Evolutionary conservation across 139 green algal genomes (phyloP).

Genomic region (Coccomyxa sp.): DNA sequence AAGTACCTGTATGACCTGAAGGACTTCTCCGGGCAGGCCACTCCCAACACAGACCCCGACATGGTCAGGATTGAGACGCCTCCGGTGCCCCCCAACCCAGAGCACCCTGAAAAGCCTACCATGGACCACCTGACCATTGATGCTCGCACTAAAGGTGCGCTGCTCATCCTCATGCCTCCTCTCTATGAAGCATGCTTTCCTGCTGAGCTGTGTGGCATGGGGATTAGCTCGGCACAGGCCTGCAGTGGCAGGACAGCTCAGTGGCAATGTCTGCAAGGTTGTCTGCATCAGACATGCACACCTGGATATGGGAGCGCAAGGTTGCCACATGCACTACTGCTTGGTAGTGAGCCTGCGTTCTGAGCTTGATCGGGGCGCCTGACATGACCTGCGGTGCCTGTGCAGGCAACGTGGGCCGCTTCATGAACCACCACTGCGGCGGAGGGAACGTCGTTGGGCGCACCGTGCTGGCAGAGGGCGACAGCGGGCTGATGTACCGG

Average conservation of each 20-base stretch:
- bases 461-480: constrained; percentile 35
- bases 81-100: background rate
- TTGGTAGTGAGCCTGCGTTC: background rate
- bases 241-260: background rate
- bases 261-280: background rate
- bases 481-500: constrained; percentile 42
- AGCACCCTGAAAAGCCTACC: background rate
- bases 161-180: background rate
- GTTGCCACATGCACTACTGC: background rate
- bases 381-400: background rate
- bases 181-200: background rate
- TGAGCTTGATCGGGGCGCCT: background rate
- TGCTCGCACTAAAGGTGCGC: background rate
- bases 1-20: constrained; percentile 55
- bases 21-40: constrained; percentile 30
- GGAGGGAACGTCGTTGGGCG: constrained; percentile 51
- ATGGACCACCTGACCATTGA: background rate
- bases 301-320: background rate
- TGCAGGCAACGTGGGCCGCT: constrained; percentile 65
- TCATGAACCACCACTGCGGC: constrained; percentile 70
- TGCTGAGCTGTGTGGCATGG: background rate
- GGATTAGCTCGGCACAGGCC: background rate
- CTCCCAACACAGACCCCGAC: background rate
- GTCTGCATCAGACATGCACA: background rate
- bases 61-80: background rate